Base-by-base conservation (phyloP, 1,139 yeast species). In the Nakaseomyces sp. region DNA sequence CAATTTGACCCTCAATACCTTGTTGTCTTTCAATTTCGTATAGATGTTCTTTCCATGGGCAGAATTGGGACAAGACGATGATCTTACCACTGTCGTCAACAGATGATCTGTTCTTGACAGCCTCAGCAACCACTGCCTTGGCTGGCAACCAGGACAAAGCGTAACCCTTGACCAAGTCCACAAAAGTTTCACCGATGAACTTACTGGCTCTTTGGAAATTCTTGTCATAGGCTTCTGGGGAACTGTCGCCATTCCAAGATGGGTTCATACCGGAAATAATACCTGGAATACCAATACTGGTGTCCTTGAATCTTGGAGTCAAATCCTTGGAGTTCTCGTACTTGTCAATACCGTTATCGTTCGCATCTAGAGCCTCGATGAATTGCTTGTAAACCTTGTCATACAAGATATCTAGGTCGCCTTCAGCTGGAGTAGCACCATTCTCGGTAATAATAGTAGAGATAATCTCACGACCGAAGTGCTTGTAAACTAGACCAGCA, bases 41-140 rank as follows among this genome's bases (percentile, higher is more conserved):
- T 45, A 91, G 69, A 61, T 91, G 97, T 57, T 87, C 96, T 64
- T 88, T 89, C 98, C 98, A 91, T 43, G 96, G 95, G 47, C 88
- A 84, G 61, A 81, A 86, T 50, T 73, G 74, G 17, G 76, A 79
- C 51, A 91, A 72, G 3, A 85, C 72, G 12, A 93, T 60, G 41
- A 91, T 80, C 51, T 81, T 76, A 25, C 96, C 96, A 22, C 81
- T 72, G 47, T 67, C 54, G 55, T 81, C 80, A 35, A 73, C 72
- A 2, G 73, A 66, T 43, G 67, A 68, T 64, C 91, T 72, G 16
- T 66, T 56, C 5, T 69, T 68, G 54, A 87, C 76, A 0, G 95
- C 88, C n/a, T 70, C 67, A 52, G 74, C 73, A 28, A 91, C 97
- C 39, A 83, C 69, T 42, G 75, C 69, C 61, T 85, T 83, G 22